Conservation (phyloP, 257 asterid genomes). For the Solanum virginianum region DNA sequence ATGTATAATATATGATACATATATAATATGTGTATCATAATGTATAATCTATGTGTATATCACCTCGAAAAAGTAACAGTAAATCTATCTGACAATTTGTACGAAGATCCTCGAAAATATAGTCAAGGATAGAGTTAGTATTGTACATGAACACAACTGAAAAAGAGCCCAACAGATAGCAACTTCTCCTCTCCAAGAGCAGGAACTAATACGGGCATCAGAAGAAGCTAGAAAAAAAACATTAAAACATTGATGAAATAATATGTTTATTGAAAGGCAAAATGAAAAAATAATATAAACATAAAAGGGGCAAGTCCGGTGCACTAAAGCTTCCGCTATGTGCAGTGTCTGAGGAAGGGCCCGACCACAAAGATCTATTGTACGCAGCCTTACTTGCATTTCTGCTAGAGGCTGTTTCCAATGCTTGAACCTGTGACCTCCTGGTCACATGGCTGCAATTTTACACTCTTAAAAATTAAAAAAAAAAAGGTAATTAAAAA, state of each 20-base stretch:
- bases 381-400: too few species aligned
- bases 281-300: not conserved
- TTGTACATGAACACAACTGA: constrained; percentile 47
- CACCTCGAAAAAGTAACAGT: not conserved
- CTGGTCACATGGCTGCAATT: too few species aligned
- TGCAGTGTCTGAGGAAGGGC: too few species aligned
- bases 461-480: not conserved
- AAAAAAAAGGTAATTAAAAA: not conserved
- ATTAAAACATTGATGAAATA: not conserved
- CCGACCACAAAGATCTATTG: too few species aligned
- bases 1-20: not conserved
- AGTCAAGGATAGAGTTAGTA: not conserved
- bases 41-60: not conserved
- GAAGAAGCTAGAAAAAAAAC: constrained; percentile 43
- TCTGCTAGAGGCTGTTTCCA: too few species aligned
- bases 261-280: not conserved
- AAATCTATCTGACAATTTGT: not conserved
- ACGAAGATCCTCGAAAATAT: not conserved
- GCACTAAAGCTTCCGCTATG: too few species aligned
- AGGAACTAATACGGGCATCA: constrained; percentile 74
- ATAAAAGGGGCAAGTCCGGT: too few species aligned
- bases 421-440: too few species aligned
- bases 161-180: constrained; percentile 70
- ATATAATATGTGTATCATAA: not conserved
- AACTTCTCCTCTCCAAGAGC: constrained; percentile 63